Evolutionary conservation across 306 rosid genomes (phyloP).

Genomic region (Vigna hirtella): DNA sequence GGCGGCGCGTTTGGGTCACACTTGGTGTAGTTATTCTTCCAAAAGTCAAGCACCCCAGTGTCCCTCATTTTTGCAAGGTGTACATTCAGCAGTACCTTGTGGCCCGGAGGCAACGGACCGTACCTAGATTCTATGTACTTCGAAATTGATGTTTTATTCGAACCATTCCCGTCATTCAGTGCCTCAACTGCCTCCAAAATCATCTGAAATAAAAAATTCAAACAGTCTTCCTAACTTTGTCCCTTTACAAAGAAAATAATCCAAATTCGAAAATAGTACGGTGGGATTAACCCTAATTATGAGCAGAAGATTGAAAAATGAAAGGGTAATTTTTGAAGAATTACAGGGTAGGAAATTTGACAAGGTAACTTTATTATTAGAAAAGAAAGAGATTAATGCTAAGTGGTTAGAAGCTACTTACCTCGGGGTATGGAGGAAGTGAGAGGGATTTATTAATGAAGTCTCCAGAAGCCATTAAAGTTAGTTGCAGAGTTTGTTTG

Average conservation of each 20-base stretch:
- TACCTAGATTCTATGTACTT: conserved; percentile 78
- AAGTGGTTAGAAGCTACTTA: conserved; percentile 52
- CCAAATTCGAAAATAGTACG: neutral
- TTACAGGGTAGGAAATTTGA: neutral
- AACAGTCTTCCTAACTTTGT: neutral
- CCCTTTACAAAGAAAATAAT: neutral
- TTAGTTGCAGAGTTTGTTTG: conserved; percentile 30
- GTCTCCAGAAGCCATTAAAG: conserved; percentile 71
- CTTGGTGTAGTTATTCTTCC: conserved; percentile 78
- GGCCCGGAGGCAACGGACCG: conserved; percentile 74
- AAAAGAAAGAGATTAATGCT: neutral
- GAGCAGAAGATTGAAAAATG: neutral
- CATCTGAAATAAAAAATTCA: conserved; percentile 57
- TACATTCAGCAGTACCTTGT: conserved; percentile 59
- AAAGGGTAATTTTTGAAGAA: neutral
- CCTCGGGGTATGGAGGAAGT: conserved; percentile 84
- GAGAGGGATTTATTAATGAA: conserved; percentile 59
- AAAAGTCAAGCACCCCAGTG: conserved; percentile 64
- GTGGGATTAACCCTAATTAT: neutral
- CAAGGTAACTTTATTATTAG: neutral
- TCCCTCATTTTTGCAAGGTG: conserved; percentile 77
- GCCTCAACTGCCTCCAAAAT: conserved; percentile 70
- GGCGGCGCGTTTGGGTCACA: conserved; percentile 72
- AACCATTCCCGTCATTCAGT: conserved; percentile 62
- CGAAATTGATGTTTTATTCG: conserved; percentile 79